Evolutionary conservation across 176 grass and related monocot genomes (phyloP), one percentile per base, ranked within the genome.

Genomic region (Puya raimondii): DNA sequence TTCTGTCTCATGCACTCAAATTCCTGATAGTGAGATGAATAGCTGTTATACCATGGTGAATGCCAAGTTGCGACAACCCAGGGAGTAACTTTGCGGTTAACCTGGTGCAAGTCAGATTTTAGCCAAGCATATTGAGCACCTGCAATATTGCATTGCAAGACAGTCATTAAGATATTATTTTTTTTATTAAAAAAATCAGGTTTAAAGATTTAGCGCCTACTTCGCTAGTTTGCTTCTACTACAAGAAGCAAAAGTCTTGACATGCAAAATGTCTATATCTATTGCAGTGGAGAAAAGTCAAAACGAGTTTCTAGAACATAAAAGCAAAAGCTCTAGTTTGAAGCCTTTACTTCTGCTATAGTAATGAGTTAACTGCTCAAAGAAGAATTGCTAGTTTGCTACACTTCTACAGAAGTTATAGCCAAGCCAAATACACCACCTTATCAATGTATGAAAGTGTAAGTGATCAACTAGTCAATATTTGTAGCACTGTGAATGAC

Each of bases 21-120:
- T 61, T 92, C 89, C 65, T 92, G 89, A 70, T 92, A 97, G 84
- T 97, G 86, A 11, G 93, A 90, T 15, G 84, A 79, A 70, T 97
- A 97, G 74, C 86, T 97, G 68, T 92, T 97, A 64, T 97, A 97
- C 93, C 93, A 97, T 23, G 93, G 93, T 11, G 93, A 9, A 48
- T 97, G 93, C 93, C 89, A 97, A 51, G 84, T 69, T 68, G 89
- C 86, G 9, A 97, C 70, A 11, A 92, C 6, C 93, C 93, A 97
- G 12, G 89, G 93, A 11, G 93, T 96, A 56, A 81, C 53, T 81
- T 54, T 12, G 21, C 93, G 86, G 72, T 96, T 72, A 49, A 92
- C 68, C 9, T 17, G 76, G 49, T 26, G 69, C 70, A 96, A 72
- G 77, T 96, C 93, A 74, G 68, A 80, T 50, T 83, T 74, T 26